Evolutionary conservation across 2,329 filamentous ascomycete genomes (phyloP).

Genomic region (Neofusicoccum umdonicola): DNA sequence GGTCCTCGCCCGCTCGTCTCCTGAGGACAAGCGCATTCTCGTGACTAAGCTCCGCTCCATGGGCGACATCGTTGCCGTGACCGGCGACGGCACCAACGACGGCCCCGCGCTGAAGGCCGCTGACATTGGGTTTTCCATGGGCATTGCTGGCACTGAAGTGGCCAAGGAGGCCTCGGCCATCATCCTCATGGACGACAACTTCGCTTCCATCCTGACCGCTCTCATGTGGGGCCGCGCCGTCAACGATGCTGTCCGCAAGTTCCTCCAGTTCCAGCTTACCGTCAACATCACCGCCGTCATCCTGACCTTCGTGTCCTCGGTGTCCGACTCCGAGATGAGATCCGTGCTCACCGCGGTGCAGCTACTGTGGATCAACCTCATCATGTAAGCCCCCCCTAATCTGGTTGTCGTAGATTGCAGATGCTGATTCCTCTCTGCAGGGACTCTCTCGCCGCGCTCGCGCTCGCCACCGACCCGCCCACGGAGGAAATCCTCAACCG

Average conservation of each 20-base stretch:
- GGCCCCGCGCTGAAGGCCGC: slow-evolving; percentile 77
- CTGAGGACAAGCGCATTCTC: slow-evolving; percentile 73
- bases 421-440: background rate
- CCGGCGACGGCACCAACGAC: slow-evolving; percentile 81
- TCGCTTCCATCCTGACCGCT: slow-evolving; percentile 80
- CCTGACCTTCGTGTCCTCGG: slow-evolving; percentile 75
- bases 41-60: slow-evolving; percentile 53
- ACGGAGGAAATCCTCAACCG: slow-evolving; percentile 76
- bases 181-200: slow-evolving; percentile 86
- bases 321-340: slow-evolving; percentile 67
- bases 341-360: slow-evolving; percentile 82
- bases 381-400: slow-evolving; percentile 50
- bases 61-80: slow-evolving; percentile 73
- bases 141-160: slow-evolving; percentile 77
- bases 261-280: slow-evolving; percentile 66
- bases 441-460: slow-evolving; percentile 82
- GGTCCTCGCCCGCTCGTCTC: slow-evolving; percentile 70
- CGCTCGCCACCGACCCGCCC: slow-evolving; percentile 78
- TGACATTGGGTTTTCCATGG: slow-evolving; percentile 84
- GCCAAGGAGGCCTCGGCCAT: slow-evolving; percentile 83
- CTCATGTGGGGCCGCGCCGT: slow-evolving; percentile 67
- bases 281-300: slow-evolving; percentile 82
- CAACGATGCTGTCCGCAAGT: slow-evolving; percentile 44
- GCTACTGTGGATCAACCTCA: slow-evolving; percentile 93
- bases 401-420: no score